Conservation (phyloP, 2,329 filamentous ascomycete species). For the Fusarium sp. region DNA sequence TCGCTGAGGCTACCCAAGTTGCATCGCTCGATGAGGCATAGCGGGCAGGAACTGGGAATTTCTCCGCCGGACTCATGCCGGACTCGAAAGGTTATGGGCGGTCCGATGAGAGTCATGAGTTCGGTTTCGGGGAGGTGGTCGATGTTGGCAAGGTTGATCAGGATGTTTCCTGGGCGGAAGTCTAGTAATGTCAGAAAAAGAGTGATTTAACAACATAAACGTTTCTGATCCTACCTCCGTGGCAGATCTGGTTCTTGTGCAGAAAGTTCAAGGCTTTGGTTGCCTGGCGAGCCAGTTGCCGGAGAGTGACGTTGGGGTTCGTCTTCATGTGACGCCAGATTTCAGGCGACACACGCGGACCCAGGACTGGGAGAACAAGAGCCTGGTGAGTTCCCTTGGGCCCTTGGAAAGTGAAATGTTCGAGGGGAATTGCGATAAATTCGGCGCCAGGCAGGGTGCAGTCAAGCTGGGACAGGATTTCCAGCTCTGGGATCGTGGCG, state of each 20-base stretch:
- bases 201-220: neutral
- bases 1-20: neutral
- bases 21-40: conserved; percentile 38
- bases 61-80: conserved; percentile 9
- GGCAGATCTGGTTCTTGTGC: conserved; percentile 44
- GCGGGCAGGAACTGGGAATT: conserved; percentile 27
- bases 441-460: neutral
- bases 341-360: conserved; percentile 38
- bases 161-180: conserved; percentile 45
- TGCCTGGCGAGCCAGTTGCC: conserved; percentile 35
- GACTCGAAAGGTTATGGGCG: conserved; percentile 12
- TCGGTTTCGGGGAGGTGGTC: conserved; percentile 39
- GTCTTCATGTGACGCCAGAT: conserved; percentile 9
- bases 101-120: conserved; percentile 29
- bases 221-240: conserved; percentile 41
- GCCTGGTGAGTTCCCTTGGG: conserved; percentile 44
- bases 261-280: conserved; percentile 39
- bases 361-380: conserved; percentile 44
- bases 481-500: neutral
- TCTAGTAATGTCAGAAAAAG: conserved; percentile 15
- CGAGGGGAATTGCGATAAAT: neutral
- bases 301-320: conserved; percentile 12
- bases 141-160: conserved; percentile 34
- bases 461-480: neutral
- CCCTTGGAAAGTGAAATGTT: neutral